Percentiles rank a stretch among this genome's conserved stretches.
These are phyloP conservation scores for Lactarius sp. DNA, from an alignment of 768 basidiomycete species.

Conservation along the genomic window DNA sequence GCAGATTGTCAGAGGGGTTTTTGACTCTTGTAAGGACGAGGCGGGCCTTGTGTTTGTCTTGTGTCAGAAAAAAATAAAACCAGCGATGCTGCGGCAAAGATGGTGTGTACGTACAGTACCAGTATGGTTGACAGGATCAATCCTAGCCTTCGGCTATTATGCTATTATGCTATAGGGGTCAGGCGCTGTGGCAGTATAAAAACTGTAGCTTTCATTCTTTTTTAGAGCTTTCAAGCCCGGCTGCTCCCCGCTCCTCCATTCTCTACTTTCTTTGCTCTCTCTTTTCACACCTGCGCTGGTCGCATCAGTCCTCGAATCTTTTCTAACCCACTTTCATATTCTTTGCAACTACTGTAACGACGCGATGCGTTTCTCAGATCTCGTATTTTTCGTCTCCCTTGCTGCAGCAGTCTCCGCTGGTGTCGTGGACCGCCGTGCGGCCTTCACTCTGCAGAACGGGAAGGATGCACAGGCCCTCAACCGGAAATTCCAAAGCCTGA, in stretches of 20 bases:
- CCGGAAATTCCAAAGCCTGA: slow-evolving; percentile 24
- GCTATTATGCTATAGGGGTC: background rate
- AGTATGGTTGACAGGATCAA: background rate
- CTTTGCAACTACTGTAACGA: background rate
- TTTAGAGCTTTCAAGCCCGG: background rate
- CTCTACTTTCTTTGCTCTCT: background rate
- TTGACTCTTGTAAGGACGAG: background rate
- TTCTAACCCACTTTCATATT: background rate
- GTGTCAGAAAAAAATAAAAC: no score
- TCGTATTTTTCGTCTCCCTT: slow-evolving; percentile 7
- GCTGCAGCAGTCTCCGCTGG: slow-evolving; percentile 15
- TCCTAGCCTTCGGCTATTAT: background rate
- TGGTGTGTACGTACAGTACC: no score
- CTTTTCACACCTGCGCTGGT: slow-evolving; percentile 7
- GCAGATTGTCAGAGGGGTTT: background rate
- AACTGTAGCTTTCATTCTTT: background rate
- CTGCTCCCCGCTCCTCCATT: background rate
- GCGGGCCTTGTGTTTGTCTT: no score
- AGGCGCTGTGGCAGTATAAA: background rate
- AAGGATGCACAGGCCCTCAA: slow-evolving; percentile 30
- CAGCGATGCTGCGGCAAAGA: no score
- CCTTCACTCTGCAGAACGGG: slow-evolving; percentile 27
- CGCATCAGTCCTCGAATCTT: slow-evolving; percentile 1
- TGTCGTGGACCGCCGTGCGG: slow-evolving; percentile 21
- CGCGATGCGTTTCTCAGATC: slow-evolving; percentile 15